Evolutionary conservation across 225 moss, liverwort and hornwort genomes (phyloP), one percentile per base, ranked within the genome.

Genomic region (Straminergon stramineum): DNA sequence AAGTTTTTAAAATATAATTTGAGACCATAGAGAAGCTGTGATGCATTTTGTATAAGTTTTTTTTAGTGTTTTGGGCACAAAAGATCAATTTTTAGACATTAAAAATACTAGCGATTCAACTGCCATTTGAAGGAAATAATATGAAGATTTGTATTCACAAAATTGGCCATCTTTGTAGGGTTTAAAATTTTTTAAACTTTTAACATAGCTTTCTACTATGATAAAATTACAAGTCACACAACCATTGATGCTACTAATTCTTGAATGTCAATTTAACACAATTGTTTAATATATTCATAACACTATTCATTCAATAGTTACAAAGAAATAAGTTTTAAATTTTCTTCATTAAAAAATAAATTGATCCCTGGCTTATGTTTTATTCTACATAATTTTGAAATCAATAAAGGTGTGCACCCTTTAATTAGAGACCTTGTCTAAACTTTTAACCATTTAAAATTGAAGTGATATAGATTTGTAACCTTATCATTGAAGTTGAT

Each of bases 11-110:
- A n/a, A 69, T 22, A n/a, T 5, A 69, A n/a, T 69, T 69, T 69
- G n/a, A 0, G 1, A 0, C 0, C 8, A n/a, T n/a, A 0, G 2
- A 69, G 22, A 69, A 69, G 4, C 12, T 68, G 1, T 3, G 21
- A 69, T 69, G 12, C 69, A 69, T 69, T 21, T n/a, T 22, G 7
- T 37, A 22, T 11, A 2, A 69, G 15, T 69, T 69, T 5, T 34
- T 66, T 34, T n/a, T n/a, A 34, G 22, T n/a, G 0, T 20, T n/a
- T 69, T 22, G 69, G 20, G 10, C 8, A n/a, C n/a, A n/a, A 69
- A 32, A 17, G 22, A n/a, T 22, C 13, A n/a, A 22, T 69, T 37
- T 65, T 22, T 69, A 1, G 12, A n/a, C n/a, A n/a, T 32, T 69
- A 69, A 11, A 37, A 68, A 11, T 4, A 6, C 6, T 0, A 0